Conservation (phyloP, 2,329 filamentous ascomycete genomes). For the Metarhizium sp. region DNA sequence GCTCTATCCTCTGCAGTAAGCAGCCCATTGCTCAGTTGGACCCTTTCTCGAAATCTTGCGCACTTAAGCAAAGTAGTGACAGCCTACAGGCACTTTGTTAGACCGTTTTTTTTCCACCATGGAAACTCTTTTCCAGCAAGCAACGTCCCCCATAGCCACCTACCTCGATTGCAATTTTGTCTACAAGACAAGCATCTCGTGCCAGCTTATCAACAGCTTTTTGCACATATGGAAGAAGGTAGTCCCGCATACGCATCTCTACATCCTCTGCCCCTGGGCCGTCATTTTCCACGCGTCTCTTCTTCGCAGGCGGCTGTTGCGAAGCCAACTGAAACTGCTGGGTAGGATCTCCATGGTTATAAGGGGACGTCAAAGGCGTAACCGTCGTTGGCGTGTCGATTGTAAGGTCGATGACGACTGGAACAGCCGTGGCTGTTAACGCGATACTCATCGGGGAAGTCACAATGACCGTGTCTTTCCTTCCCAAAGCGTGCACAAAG, state of each 20-base stretch:
- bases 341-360: neutral
- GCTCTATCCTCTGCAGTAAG: constrained; percentile 10
- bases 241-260: constrained; percentile 16
- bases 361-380: constrained; percentile 5
- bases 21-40: constrained; percentile 14
- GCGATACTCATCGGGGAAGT: constrained; percentile 17
- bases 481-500: neutral
- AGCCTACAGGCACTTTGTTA: constrained; percentile 7
- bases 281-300: constrained; percentile 17
- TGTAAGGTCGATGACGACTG: constrained; percentile 20
- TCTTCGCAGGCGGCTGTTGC: constrained; percentile 21
- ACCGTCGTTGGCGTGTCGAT: constrained; percentile 3
- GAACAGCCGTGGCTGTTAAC: constrained; percentile 16
- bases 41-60: constrained; percentile 13
- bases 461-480: neutral
- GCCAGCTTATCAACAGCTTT: constrained; percentile 16
- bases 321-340: neutral
- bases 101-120: neutral
- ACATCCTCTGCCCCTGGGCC: constrained; percentile 9
- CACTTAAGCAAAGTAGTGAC: constrained; percentile 15
- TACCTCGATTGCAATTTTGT: constrained; percentile 23
- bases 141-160: neutral
- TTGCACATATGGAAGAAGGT: constrained; percentile 24
- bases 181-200: constrained; percentile 11
- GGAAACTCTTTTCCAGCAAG: neutral